Conservation (phyloP, 1,139 yeast species). For the Arxiozyma heterogenica region DNA sequence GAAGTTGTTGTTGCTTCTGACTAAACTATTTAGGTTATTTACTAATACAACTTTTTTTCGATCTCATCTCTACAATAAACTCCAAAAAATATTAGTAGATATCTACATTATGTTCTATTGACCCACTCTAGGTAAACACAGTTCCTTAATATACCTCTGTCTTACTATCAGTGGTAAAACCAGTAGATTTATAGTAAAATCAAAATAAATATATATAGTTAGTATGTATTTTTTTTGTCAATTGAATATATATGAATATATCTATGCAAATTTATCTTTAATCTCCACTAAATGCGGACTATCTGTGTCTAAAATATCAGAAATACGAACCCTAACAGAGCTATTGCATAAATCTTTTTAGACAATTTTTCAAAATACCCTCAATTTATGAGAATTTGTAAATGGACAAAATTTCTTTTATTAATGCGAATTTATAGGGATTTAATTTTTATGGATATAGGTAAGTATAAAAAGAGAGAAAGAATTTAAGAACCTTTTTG, state of each 20-base stretch:
- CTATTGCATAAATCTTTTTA: neutral
- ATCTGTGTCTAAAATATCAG: no score
- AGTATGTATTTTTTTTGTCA: neutral
- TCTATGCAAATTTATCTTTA: neutral
- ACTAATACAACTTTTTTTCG: neutral
- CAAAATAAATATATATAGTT: neutral
- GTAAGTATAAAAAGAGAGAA: neutral
- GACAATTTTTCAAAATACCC: no score
- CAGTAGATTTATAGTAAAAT: constrained; percentile 4
- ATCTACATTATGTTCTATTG: constrained; percentile 11
- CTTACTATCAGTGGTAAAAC: constrained; percentile 33
- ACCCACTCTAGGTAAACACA: constrained; percentile 34
- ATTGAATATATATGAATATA: constrained; percentile 1
- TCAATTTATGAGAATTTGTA: no score
- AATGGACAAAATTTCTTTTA: no score
- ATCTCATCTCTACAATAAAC: neutral
- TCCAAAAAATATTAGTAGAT: neutral
- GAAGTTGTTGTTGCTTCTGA: constrained; percentile 40
- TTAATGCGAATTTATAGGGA: neutral
- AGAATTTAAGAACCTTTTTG: neutral
- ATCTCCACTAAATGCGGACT: neutral
- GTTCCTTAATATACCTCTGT: constrained; percentile 32
- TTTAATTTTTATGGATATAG: neutral
- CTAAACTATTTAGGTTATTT: constrained; percentile 7
- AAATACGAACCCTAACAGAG: neutral